A percentile compares a stretch with the other conserved stretches of the same genome.
These are phyloP conservation scores for Emmonsiellopsis sp. DNA, from an alignment of 2,329 filamentous ascomycete genomes.

Conservation along the genomic window DNA sequence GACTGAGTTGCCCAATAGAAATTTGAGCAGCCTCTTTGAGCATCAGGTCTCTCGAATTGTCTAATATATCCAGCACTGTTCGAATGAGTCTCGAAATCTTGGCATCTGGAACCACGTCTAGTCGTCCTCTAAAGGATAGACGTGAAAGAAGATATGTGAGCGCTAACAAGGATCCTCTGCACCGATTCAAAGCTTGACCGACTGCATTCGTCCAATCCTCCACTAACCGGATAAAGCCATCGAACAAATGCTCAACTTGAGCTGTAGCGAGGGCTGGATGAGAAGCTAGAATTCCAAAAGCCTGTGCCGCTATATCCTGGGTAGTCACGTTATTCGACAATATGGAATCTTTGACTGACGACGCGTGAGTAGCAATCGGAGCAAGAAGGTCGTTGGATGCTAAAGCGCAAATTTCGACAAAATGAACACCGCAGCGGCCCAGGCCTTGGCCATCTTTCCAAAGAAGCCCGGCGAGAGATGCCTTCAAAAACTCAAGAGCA, in stretches of 20 bases:
- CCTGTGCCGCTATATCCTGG: slow-evolving; percentile 47
- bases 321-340: slow-evolving; percentile 64
- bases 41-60: slow-evolving; percentile 45
- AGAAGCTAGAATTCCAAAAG: slow-evolving; percentile 67
- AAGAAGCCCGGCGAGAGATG: slow-evolving; percentile 37
- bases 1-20: slow-evolving; percentile 53
- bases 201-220: slow-evolving; percentile 49
- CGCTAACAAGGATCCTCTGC: slow-evolving; percentile 53
- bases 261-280: slow-evolving; percentile 38
- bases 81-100: slow-evolving; percentile 35
- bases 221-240: slow-evolving; percentile 39
- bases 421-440: slow-evolving; percentile 38
- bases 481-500: slow-evolving; percentile 34
- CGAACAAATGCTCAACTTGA: slow-evolving; percentile 29
- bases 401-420: slow-evolving; percentile 48
- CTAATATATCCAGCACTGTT: slow-evolving; percentile 44
- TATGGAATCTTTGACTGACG: slow-evolving; percentile 50
- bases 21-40: slow-evolving; percentile 50
- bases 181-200: slow-evolving; percentile 50
- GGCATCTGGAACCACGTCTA: slow-evolving; percentile 23
- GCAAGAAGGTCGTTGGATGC: slow-evolving; percentile 45
- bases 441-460: slow-evolving; percentile 31
- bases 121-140: slow-evolving; percentile 40
- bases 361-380: slow-evolving; percentile 40
- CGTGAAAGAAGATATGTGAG: slow-evolving; percentile 52